A percentile compares a stretch with the other conserved stretches of the same genome.
phyloP scores from a whole-genome alignment of 2,329 filamentous ascomycete genomes.

The Plectosphaerella sp. region DNA sequence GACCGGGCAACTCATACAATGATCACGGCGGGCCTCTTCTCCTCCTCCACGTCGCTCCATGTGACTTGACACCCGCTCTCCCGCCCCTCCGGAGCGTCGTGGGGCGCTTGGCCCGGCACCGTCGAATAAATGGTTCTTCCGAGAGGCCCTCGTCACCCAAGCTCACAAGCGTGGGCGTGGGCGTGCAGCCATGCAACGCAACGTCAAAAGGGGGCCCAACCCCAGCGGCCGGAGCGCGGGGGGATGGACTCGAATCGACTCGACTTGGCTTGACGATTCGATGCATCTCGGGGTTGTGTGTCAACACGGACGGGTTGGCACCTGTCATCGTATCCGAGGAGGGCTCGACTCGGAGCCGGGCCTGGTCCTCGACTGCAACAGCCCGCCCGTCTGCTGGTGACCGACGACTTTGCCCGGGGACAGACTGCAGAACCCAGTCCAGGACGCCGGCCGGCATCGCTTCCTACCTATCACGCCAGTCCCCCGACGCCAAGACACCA shows the following conservation, averaged over 20 bases:
- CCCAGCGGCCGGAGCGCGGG: neutral
- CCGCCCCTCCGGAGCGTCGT: neutral
- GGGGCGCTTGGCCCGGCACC: conserved; percentile 13
- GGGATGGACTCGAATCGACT: neutral
- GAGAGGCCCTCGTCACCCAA: neutral
- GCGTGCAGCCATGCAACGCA: neutral
- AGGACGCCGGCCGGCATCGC: no score
- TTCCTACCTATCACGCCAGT: no score
- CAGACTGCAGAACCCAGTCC: no score
- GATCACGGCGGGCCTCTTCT: neutral
- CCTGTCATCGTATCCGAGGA: neutral
- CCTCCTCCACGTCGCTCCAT: neutral
- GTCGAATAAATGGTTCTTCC: conserved; percentile 1
- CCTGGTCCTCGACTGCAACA: neutral
- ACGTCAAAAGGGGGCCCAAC: neutral
- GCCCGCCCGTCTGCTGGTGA: neutral
- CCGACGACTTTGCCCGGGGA: no score
- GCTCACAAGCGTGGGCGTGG: neutral
- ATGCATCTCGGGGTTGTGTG: neutral
- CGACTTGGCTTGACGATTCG: neutral
- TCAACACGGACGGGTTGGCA: neutral
- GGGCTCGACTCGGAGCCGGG: neutral
- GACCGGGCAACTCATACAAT: no score
- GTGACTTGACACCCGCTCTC: neutral
- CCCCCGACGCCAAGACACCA: no score